Evolutionary conservation across 2,329 filamentous ascomycete species (phyloP).

Genomic region (Fusarium aywerte): DNA sequence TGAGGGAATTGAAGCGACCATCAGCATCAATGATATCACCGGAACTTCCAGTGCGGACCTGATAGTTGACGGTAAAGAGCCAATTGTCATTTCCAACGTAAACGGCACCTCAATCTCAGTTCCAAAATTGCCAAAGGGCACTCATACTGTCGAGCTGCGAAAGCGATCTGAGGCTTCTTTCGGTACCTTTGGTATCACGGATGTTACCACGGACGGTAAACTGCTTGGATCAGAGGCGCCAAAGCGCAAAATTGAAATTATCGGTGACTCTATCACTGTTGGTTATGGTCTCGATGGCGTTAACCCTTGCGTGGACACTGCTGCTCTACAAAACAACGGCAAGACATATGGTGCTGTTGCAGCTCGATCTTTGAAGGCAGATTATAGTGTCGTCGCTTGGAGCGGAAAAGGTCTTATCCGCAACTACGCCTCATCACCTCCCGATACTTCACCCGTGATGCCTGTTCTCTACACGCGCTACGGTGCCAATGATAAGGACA

Average conservation of each 20-base stretch:
- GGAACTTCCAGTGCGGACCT: constrained; percentile 30
- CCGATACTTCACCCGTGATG: constrained; percentile 51
- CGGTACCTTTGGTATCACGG: constrained; percentile 12
- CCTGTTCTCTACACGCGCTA: constrained; percentile 56
- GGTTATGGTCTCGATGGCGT: constrained; percentile 57
- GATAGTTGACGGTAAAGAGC: constrained; percentile 25
- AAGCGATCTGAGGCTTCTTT: constrained; percentile 30
- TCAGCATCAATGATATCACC: constrained; percentile 37
- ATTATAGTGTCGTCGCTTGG: constrained; percentile 58
- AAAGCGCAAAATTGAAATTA: constrained; percentile 55
- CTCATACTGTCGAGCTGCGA: constrained; percentile 31
- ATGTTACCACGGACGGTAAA: constrained; percentile 18
- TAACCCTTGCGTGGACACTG: constrained; percentile 54
- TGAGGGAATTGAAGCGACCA: constrained; percentile 53
- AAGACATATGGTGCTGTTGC: constrained; percentile 57
- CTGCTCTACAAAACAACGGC: constrained; percentile 53
- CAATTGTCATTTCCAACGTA: constrained; percentile 23
- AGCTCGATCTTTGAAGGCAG: constrained; percentile 54
- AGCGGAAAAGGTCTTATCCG: constrained; percentile 56
- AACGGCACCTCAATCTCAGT: constrained; percentile 15
- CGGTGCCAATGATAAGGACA: constrained; percentile 53
- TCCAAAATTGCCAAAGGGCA: constrained; percentile 11
- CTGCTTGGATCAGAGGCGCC: constrained; percentile 40
- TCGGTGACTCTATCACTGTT: constrained; percentile 58
- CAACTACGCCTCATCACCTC: constrained; percentile 50